Base-by-base conservation (phyloP, 305 asterid species). In the Fraxinus albicans region DNA sequence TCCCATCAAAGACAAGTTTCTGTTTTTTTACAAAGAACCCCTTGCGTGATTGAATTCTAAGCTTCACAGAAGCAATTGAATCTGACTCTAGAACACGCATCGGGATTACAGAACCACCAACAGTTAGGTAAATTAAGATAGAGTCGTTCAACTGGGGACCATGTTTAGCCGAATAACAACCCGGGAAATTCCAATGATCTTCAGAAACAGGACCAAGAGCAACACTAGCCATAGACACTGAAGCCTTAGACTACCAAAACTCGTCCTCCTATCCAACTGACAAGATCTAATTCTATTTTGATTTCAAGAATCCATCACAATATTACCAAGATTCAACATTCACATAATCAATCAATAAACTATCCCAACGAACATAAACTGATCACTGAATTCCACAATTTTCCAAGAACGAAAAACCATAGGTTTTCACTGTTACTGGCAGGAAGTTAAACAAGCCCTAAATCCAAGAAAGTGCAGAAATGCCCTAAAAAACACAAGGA, bases 31-130 rank as follows among this genome's bases (percentile, higher is more conserved):
- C 93, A 38, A 89, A 91, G 89, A 92, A 92, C 12, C 98, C 98
- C 78, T 83, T 88, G 79, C 83, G 85, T 12, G 83, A 88, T 76
- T 93, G 95, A 55, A 93, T 91, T 55, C 94, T 89, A 33, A 92
- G 90, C 77, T 95, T 95, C 72, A 95, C 97, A 9, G 96, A 92
- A 40, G 93, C 97, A 74, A 95, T 89, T 2, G 98, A 93, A 84
- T 93, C 95, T 2, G 96, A 90, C 78, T 88, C 94, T 12, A 90
- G 88, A 72, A 95, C 94, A 0, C 87, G 90, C 94, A 93, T 84
- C 0, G 96, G 98, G 53, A 90, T 89, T 84, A 92, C 84, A 12
- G 97, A 91, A 31, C 92, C 91, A 17, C 91, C 93, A 75, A 91
- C 87, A 13, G 93, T 86, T 4, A 95, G 83, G 88, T 85, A 95